Evolutionary conservation across 345 rosid genomes (phyloP).

Genomic region (Hibiscus tridactylites): DNA sequence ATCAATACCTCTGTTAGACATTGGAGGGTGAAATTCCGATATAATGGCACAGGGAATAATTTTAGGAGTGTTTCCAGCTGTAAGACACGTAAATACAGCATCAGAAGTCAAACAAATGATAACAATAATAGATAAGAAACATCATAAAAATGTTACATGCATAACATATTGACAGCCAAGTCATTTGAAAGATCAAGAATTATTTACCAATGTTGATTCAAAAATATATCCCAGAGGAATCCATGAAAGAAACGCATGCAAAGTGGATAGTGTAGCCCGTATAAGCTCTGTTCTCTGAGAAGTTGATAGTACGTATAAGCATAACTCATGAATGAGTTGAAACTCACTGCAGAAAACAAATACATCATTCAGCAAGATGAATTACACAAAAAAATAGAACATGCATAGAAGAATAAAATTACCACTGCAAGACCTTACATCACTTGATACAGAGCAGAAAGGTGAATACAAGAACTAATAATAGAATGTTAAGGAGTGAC

Average conservation of each 20-base stretch:
- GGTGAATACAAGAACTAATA: neutral
- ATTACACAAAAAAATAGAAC: neutral
- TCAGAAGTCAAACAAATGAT: neutral
- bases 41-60: conserved; percentile 66
- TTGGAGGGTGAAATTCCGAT: conserved; percentile 88
- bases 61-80: conserved; percentile 95
- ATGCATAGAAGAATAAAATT: neutral
- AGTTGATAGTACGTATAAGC: conserved; percentile 89
- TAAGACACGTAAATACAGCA: conserved; percentile 11
- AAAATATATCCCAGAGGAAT: conserved; percentile 97
- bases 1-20: conserved; percentile 88
- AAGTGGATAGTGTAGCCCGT: conserved; percentile 83
- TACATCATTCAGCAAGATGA: neutral
- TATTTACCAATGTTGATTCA: conserved; percentile 83
- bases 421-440: neutral
- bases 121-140: neutral
- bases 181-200: conserved; percentile 10
- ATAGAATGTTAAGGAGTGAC: neutral
- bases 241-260: conserved; percentile 99
- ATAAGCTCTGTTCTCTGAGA: conserved; percentile 93
- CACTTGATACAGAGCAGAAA: neutral
- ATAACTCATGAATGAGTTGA: conserved; percentile 94
- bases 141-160: neutral
- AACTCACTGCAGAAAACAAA: conserved; percentile 70
- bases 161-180: neutral